Evolutionary conservation across 164 flowering plant species (phyloP), one percentile per base, ranked within the genome.

Genomic region (Stephania cephalantha): DNA sequence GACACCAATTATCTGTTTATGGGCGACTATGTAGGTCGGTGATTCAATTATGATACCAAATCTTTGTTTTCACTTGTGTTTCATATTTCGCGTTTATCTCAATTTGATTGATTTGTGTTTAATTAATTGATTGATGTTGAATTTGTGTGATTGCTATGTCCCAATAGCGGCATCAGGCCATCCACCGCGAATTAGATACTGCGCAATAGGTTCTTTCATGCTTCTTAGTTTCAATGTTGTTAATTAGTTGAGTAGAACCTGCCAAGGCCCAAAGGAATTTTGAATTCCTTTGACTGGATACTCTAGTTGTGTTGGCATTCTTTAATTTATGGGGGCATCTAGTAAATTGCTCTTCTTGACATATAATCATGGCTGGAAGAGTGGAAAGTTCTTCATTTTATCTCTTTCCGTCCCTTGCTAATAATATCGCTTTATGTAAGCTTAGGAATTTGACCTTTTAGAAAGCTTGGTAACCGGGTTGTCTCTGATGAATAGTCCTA

Each of bases 1-100:
- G 86, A 82, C 74, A 84, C 86, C 13, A 84, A 84, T 82, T 84
- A 84, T 71, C 83, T 84, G 17, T 84, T 84, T 74, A 84, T 84
- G 86, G 86, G 85, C 50, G 86, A 84, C 66, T 84, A 84, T 31
- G 86, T 84, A 80, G 86, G 86, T 82, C 18, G 48, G 84, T 78
- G 11, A 2, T 4, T 46, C 17, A 17, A 52, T 17, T 9, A n/a
- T 67, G 3, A 35, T 35, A 35, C 42, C 42, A 35, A 35, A 35
- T 35, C 42, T 2, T 2, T 65, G 29, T 5, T 64, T 52, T 53
- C 30, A 4, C 46, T 18, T 64, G 44, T 6, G 22, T 11, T 6
- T 66, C 12, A 35, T 7, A 9, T 42, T 46, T 8, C 13, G 18
- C 52, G n/a, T 20, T 18, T 61, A 18, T n/a, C 25, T 61, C 9